Evolutionary conservation across 345 rosid genomes (phyloP), one percentile per base, ranked within the genome.

Genomic region (Anacardium occidentale): DNA sequence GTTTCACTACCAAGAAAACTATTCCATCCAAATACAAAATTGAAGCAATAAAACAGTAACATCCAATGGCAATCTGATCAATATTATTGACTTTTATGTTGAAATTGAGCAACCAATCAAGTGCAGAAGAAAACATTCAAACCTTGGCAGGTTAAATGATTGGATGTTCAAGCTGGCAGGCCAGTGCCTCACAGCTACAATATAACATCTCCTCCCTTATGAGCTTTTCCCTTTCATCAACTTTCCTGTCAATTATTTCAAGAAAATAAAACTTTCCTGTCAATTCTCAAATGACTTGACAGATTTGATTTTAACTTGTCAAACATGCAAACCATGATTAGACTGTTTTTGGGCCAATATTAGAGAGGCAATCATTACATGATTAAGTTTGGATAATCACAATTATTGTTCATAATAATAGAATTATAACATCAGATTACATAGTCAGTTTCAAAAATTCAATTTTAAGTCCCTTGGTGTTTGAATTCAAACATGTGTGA

Each of bases 131-230:
- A 22, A 37, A 1, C 1, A 5, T 52, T 32, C 42, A 59, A 9
- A 24, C 34, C 0, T 66, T 66, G 29, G 59, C 17, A 53, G 7
- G 15, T 37, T 67, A 51, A 44, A 60, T 67, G 68, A 52, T 62
- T 63, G 5, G 25, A 56, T 45, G 25, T 74, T 24, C 20, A 10
- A 18, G 58, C 17, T 5, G 12, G 17, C 12, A 4, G n/a, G 26
- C 63, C 20, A 14, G 74, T 73, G 77, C 70, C 57, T 62, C 70
- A 68, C 74, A 69, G 74, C 80, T 62, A 61, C 10, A 7, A 61
- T 47, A 21, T 34, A 5, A 37, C 42, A 5, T 34, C 26, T 26
- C 54, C 54, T 60, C 18, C 17, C 64, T 44, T 29, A 59, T 8
- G 44, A 7, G 60, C 62, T 26, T 73, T 54, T 45, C 76, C 21